These are phyloP conservation scores for Suillus plorans DNA, from an alignment of 768 basidiomycete genomes.

Conservation along the genomic window DNA sequence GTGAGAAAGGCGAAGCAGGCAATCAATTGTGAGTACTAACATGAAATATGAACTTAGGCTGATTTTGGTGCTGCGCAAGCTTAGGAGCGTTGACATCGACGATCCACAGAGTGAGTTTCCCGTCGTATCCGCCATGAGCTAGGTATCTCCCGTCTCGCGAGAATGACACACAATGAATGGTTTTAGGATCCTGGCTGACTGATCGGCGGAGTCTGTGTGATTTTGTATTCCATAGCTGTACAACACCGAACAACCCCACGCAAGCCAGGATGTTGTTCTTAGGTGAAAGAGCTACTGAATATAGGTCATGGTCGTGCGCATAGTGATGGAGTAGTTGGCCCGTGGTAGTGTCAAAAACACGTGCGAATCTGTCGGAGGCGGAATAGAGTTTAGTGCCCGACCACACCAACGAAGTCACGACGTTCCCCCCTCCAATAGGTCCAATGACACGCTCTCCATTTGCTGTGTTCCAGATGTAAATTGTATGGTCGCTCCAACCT, in stretches of 20 bases:
- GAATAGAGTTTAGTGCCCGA: background rate
- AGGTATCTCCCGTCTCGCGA: background rate
- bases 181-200: too few species aligned
- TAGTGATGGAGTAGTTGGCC: background rate
- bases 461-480: background rate
- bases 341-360: background rate
- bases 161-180: background rate
- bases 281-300: background rate
- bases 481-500: background rate
- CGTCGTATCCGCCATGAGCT: background rate
- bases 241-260: background rate
- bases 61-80: background rate
- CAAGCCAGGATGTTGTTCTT: background rate
- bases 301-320: background rate
- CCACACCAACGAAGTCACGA: background rate
- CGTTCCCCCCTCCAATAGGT: background rate
- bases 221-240: background rate
- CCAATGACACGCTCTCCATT: background rate
- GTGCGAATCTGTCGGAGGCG: background rate
- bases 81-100: background rate
- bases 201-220: background rate
- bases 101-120: background rate
- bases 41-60: background rate
- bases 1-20: background rate
- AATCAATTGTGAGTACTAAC: background rate